These are phyloP conservation scores for Pseudomassariella vexata DNA, from an alignment of 2,329 filamentous ascomycete species.

Conservation along the genomic window DNA sequence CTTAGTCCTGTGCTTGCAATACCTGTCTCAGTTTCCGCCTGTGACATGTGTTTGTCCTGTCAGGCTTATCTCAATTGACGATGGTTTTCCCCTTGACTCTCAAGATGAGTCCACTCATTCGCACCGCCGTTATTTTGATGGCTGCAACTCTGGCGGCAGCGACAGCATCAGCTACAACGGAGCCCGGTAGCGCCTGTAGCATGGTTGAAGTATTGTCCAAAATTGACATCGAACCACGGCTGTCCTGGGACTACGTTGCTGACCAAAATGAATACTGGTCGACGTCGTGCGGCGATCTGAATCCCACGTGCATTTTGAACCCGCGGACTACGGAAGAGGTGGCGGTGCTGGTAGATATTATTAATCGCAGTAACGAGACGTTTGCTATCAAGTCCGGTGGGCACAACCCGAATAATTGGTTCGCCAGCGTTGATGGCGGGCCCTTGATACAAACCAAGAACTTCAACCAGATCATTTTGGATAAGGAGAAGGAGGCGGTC, in stretches of 20 bases:
- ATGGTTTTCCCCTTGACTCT: too few relatives aligned
- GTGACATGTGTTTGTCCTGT: too few relatives aligned
- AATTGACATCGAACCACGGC: conserved; percentile 26
- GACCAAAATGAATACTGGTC: conserved; percentile 42
- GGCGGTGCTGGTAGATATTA: conserved; percentile 41
- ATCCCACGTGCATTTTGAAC: conserved; percentile 40
- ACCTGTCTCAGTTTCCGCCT: too few relatives aligned
- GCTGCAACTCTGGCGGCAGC: too few relatives aligned
- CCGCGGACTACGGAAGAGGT: conserved; percentile 45
- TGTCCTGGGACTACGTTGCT: conserved; percentile 25
- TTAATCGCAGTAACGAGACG: conserved; percentile 37
- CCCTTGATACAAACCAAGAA: conserved; percentile 42
- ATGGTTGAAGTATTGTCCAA: too few relatives aligned
- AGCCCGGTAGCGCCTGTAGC: too few relatives aligned
- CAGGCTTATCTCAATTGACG: too few relatives aligned
- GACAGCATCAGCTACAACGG: too few relatives aligned
- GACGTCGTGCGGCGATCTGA: conserved; percentile 32
- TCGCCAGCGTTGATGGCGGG: conserved; percentile 42
- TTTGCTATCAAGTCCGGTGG: conserved; percentile 54
- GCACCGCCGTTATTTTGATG: too few relatives aligned
- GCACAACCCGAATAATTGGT: conserved; percentile 49
- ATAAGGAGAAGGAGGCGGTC: conserved; percentile 29
- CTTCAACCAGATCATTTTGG: conserved; percentile 33
- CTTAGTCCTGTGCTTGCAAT: too few relatives aligned
- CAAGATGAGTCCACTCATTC: too few relatives aligned